Percentiles rank a stretch among this genome's conserved stretches.
Evolutionary conservation across 75 land plant species (phyloP).

Genomic region (Selaginella tamariscina): DNA sequence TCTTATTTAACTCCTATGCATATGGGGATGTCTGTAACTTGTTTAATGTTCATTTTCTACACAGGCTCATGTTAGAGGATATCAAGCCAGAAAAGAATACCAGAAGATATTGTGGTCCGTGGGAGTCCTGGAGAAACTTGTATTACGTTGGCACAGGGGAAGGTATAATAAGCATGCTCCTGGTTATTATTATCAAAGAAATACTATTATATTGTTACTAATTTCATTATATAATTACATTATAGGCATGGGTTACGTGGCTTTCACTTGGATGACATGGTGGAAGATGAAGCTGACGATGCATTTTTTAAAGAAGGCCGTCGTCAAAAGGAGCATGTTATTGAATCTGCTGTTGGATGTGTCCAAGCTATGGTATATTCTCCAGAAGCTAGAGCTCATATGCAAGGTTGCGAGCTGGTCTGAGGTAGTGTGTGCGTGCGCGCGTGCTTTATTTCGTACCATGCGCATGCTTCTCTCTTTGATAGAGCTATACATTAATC

Average conservation of each 20-base stretch:
- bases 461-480: too few species aligned
- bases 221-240: too few species aligned
- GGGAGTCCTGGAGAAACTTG: constrained; percentile 69
- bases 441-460: too few species aligned
- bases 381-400: constrained; percentile 53
- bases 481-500: too few species aligned
- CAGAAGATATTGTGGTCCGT: constrained; percentile 71
- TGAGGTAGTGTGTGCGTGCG: too few species aligned
- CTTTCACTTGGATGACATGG: constrained; percentile 22
- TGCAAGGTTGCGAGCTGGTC: constrained; percentile 45
- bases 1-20: too few species aligned
- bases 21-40: too few species aligned
- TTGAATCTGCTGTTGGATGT: constrained; percentile 44
- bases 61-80: constrained; percentile 57
- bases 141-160: constrained; percentile 67
- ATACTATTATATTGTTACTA: too few species aligned
- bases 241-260: constrained; percentile 72
- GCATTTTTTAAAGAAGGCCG: constrained; percentile 46
- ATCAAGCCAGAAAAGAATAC: constrained; percentile 50
- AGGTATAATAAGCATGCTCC: too few species aligned
- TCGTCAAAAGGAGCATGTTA: constrained; percentile 56
- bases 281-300: constrained; percentile 26
- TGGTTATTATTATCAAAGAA: too few species aligned
- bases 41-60: too few species aligned
- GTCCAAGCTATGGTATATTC: constrained; percentile 71